A percentile compares a stretch with the other conserved stretches of the same genome.
These are phyloP conservation scores for Hyphopichia fennica DNA, from an alignment of 1,139 yeast species.

Conservation along the genomic window DNA sequence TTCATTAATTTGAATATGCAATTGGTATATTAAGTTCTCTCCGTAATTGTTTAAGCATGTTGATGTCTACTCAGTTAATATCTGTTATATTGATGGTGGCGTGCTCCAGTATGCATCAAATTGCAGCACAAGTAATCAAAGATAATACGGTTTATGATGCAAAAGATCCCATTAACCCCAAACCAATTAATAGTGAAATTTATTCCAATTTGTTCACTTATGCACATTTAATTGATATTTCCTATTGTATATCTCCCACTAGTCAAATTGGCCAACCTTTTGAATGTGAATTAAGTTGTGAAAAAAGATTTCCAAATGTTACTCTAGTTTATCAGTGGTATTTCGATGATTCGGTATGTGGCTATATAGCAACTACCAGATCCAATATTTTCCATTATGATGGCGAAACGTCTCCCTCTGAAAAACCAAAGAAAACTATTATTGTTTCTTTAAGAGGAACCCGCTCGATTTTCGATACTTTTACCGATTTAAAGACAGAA, in stretches of 20 bases:
- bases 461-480: constrained; percentile 44
- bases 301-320: constrained; percentile 38
- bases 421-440: constrained; percentile 26
- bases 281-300: constrained; percentile 44
- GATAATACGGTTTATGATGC: no score
- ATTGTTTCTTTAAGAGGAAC: constrained; percentile 50
- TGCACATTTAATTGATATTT: constrained; percentile 50
- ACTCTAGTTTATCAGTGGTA: constrained; percentile 49
- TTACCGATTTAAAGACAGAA: constrained; percentile 45
- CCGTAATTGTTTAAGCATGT: no score
- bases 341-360: constrained; percentile 39
- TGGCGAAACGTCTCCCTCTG: constrained; percentile 3
- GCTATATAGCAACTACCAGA: constrained; percentile 39
- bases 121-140: no score
- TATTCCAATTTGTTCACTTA: constrained; percentile 34
- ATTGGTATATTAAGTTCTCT: no score
- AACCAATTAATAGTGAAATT: constrained; percentile 22
- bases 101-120: no score
- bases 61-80: no score
- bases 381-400: constrained; percentile 26
- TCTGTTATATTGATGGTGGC: no score
- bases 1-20: no score
- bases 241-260: constrained; percentile 47
- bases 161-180: no score
- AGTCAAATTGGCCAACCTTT: constrained; percentile 41